Conservation (phyloP, 345 rosid species). For the Nasturtium officinale region DNA sequence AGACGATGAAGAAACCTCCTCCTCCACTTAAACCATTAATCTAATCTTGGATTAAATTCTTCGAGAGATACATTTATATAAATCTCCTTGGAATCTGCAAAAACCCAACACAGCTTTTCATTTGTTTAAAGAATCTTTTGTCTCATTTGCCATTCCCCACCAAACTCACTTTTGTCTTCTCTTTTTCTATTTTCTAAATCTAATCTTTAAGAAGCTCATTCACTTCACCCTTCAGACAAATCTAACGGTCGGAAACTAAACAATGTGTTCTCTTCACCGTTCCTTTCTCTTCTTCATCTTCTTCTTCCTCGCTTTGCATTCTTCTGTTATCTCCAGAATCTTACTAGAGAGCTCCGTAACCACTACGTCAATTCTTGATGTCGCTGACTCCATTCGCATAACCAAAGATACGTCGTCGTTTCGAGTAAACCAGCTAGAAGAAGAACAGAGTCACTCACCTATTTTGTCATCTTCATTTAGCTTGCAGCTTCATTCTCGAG, state of each 20-base stretch:
- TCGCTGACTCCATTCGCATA: conserved; percentile 47
- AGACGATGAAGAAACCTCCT: conserved; percentile 44
- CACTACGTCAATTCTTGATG: conserved; percentile 45
- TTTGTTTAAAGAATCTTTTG: conserved; percentile 16
- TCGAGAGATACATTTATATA: background rate
- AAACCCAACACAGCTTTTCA: conserved; percentile 2
- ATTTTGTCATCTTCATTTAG: conserved; percentile 34
- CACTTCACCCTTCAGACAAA: background rate
- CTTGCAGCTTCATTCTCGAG: conserved; percentile 59
- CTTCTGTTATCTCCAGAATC: conserved; percentile 43
- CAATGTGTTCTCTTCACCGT: conserved; percentile 25
- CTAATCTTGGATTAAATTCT: conserved; percentile 17
- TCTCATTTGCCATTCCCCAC: conserved; percentile 34
- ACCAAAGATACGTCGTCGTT: conserved; percentile 41
- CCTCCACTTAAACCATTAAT: conserved; percentile 26
- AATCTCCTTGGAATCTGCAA: conserved; percentile 33
- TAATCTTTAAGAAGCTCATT: conserved; percentile 2
- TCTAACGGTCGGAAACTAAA: conserved; percentile 39
- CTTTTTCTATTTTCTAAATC: background rate
- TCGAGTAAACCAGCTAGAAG: conserved; percentile 28
- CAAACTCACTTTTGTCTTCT: conserved; percentile 34
- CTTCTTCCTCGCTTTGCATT: conserved; percentile 31
- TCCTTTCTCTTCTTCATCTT: conserved; percentile 33
- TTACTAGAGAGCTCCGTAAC: conserved; percentile 32
- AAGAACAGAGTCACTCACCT: conserved; percentile 30